Conservation (phyloP, 352 stramenopile species). For the Halophytophthora batemanensis region DNA sequence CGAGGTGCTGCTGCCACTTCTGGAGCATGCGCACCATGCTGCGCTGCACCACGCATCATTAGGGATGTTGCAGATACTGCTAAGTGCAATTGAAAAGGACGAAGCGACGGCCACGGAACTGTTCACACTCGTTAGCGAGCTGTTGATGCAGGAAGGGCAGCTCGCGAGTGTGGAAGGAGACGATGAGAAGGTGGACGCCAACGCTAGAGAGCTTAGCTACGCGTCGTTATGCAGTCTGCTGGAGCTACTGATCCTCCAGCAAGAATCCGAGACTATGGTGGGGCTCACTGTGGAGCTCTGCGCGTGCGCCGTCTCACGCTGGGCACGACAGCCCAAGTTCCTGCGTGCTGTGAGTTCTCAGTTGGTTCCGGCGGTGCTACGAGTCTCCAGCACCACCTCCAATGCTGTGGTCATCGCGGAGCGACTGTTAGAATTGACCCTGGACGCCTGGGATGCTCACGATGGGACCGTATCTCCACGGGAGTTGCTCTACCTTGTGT, state of each 20-base stretch:
- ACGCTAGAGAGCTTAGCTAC: conserved; percentile 23
- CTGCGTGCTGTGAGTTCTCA: conserved; percentile 42
- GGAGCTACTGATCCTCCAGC: conserved; percentile 34
- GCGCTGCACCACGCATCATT: conserved; percentile 29
- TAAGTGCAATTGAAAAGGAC: conserved; percentile 4
- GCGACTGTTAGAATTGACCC: conserved; percentile 16
- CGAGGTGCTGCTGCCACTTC: conserved; percentile 31
- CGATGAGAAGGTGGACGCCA: neutral
- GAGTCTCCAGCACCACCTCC: neutral
- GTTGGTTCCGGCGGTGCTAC: conserved; percentile 45
- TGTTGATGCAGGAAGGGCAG: neutral
- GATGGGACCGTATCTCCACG: conserved; percentile 22
- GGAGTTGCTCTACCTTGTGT: conserved; percentile 65
- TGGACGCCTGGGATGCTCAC: conserved; percentile 20
- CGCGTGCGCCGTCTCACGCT: conserved; percentile 31
- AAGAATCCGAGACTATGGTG: conserved; percentile 5
- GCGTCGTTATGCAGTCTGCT: conserved; percentile 47
- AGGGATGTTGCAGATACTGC: conserved; percentile 22
- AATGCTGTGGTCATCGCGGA: conserved; percentile 2
- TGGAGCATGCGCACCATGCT: conserved; percentile 20
- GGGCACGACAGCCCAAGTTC: conserved; percentile 38
- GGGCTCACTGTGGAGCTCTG: conserved; percentile 32
- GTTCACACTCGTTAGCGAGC: conserved; percentile 3
- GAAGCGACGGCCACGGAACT: conserved; percentile 6
- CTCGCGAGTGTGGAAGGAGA: conserved; percentile 14